A percentile compares a stretch with the other conserved stretches of the same genome.
Evolutionary conservation across 75 land plant genomes (phyloP).

Genomic region (Larix kaempferi): DNA sequence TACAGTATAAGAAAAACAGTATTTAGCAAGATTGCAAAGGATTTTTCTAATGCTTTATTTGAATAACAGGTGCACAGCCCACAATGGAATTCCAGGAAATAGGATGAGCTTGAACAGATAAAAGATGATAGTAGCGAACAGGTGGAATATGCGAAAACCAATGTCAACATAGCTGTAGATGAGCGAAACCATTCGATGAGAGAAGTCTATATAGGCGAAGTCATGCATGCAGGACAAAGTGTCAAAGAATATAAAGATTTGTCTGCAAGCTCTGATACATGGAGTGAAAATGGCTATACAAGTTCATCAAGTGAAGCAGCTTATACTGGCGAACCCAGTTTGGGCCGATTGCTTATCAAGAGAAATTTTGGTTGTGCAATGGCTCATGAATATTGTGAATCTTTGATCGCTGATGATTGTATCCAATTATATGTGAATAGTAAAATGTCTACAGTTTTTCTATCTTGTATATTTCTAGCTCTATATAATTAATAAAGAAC

Average conservation of each 20-base stretch:
- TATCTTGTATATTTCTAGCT: too few species aligned
- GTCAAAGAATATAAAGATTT: neutral
- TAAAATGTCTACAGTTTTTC: too few species aligned
- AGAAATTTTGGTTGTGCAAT: too few species aligned
- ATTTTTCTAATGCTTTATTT: too few species aligned
- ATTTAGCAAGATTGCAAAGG: too few species aligned
- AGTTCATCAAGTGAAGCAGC: neutral
- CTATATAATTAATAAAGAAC: too few species aligned
- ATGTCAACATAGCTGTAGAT: neutral
- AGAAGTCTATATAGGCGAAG: neutral
- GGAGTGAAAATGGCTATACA: neutral
- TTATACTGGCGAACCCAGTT: neutral
- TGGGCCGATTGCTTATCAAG: neutral
- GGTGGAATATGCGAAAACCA: neutral
- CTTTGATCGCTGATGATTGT: too few species aligned
- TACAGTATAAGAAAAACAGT: too few species aligned
- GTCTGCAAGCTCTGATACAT: neutral
- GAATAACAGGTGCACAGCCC: neutral
- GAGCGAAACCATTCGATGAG: neutral
- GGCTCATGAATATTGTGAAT: too few species aligned
- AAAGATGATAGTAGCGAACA: neutral
- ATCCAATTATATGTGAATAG: too few species aligned
- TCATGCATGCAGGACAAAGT: neutral
- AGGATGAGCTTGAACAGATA: neutral
- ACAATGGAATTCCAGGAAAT: neutral